Percentiles rank a stretch among this genome's conserved stretches.
Evolutionary conservation across 805 yeast genomes (phyloP).

Genomic region (Huiozyma sinensis): DNA sequence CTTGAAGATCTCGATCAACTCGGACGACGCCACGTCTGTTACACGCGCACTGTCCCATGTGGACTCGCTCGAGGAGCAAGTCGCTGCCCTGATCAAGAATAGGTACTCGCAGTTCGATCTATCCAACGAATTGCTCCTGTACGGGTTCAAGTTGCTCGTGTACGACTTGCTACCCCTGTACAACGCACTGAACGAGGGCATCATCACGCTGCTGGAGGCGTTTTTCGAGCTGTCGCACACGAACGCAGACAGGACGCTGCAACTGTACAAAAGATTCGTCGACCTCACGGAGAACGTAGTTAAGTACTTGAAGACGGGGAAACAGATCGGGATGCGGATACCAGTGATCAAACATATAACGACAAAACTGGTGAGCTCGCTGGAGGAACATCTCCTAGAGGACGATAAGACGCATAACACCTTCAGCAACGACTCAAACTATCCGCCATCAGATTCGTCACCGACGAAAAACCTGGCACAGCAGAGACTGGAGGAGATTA

Average conservation of each 20-base stretch:
- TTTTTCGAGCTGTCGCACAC: constrained; percentile 82
- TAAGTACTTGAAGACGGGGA: constrained; percentile 78
- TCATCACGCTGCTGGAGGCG: constrained; percentile 84
- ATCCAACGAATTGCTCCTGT: constrained; percentile 71
- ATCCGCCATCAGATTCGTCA: constrained; percentile 1
- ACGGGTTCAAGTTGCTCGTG: constrained; percentile 81
- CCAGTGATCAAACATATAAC: constrained; percentile 98
- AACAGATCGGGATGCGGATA: constrained; percentile 80
- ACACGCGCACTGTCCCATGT: constrained; percentile 74
- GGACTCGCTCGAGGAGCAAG: constrained; percentile 76
- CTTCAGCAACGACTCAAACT: constrained; percentile 5
- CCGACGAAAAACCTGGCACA: constrained; percentile 14
- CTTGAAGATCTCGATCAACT: constrained; percentile 40
- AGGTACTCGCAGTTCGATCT: constrained; percentile 70
- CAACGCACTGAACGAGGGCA: constrained; percentile 91
- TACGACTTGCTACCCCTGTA: constrained; percentile 78
- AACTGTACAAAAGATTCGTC: constrained; percentile 75
- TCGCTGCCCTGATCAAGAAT: constrained; percentile 63
- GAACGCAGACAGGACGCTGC: constrained; percentile 81
- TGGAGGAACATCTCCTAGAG: constrained; percentile 83
- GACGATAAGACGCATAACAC: constrained; percentile 35
- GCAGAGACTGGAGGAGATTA: constrained; percentile 26
- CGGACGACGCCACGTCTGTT: constrained; percentile 32
- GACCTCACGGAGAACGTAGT: constrained; percentile 81
- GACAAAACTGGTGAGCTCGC: constrained; percentile 74